A percentile compares a stretch with the other conserved stretches of the same genome.
Evolutionary conservation across 164 flowering plant species (phyloP).

Genomic region (Nymphaea colorata): DNA sequence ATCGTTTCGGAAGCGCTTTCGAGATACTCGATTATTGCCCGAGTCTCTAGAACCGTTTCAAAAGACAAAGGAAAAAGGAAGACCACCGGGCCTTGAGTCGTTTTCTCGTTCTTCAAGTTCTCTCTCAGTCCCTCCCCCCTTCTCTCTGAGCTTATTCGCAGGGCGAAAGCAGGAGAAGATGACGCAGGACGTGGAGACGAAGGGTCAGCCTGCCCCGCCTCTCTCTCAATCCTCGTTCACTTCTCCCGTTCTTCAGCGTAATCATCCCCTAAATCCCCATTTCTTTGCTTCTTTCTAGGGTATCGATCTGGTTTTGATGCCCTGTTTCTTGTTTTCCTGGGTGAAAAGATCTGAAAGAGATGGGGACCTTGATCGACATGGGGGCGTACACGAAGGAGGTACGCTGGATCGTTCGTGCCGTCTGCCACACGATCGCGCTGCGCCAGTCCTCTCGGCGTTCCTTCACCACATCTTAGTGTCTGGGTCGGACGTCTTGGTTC

Average conservation of each 20-base stretch:
- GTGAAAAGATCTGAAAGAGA: slow-evolving; percentile 72
- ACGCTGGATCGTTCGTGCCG: slow-evolving; percentile 51
- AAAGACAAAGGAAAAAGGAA: neutral
- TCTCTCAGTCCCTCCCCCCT: too few relatives aligned
- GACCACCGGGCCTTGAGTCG: too few relatives aligned
- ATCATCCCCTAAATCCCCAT: slow-evolving; percentile 3
- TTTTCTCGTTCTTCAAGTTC: neutral
- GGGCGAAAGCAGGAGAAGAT: slow-evolving; percentile 17
- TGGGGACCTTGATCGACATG: slow-evolving; percentile 53
- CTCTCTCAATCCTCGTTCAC: too few relatives aligned
- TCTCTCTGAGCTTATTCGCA: neutral
- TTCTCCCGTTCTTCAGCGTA: slow-evolving; percentile 58
- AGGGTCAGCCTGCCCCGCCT: too few relatives aligned
- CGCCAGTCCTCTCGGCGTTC: slow-evolving; percentile 55
- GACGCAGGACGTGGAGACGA: slow-evolving; percentile 88
- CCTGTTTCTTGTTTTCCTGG: neutral
- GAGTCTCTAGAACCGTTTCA: neutral
- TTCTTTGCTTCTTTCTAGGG: neutral
- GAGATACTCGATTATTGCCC: too few relatives aligned
- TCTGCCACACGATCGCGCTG: slow-evolving; percentile 56
- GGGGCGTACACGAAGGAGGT: slow-evolving; percentile 67
- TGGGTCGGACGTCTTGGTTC: slow-evolving; percentile 59
- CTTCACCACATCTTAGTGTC: slow-evolving; percentile 43
- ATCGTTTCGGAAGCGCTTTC: too few relatives aligned
- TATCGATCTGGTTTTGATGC: neutral